Evolutionary conservation across 2,329 filamentous ascomycete species (phyloP), one percentile per base, ranked within the genome.

Genomic region (Colletotrichum godetiae): DNA sequence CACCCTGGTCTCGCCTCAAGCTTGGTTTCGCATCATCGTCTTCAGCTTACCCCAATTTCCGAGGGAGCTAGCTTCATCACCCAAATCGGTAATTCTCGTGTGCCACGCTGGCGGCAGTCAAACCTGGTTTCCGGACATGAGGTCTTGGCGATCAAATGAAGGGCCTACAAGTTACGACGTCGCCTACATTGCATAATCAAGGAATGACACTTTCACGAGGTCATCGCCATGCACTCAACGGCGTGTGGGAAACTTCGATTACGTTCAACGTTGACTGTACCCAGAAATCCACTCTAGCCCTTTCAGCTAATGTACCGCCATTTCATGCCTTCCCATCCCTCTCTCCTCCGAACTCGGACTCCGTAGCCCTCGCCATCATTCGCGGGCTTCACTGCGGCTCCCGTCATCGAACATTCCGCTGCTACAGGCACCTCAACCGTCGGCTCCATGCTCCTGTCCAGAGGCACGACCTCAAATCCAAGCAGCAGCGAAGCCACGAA

Each of bases 401-500:
- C 46, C 0, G 58, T 68, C 37, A 74, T 27, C 11, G 55, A 12
- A 24, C 72, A 68, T 0, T 11, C 19, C 7, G 42, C 65, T 57
- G 19, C 55, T 10, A 35, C 5, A 1, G 61, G 68, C 13, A 46
- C 13, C 42, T 27, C 33, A 1, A n/a, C 3, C 46, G 67, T 69
- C 24, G 53, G 3, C 12, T 22, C 15, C 62, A 24, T 53, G 11
- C 49, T 53, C 8, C 35, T 75, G 8, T 71, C 61, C 1, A 75
- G 24, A 5, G 77, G 73, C 2, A 74, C 74, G 7, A 82, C 68
- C 1, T 83, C 80, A 49, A 79, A 83, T 1, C 80, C 80, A 4
- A 82, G 63, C 19, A 82, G 52, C 19, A 83, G 27, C 1, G 78
- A 64, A 3, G 75, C 74, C 56, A 78, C 75, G 57, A 83, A 77